A percentile compares a stretch with the other conserved stretches of the same genome.
These are phyloP conservation scores for Paracoccidioides lutzii DNA, from an alignment of 2,329 filamentous ascomycete species.

Conservation along the genomic window DNA sequence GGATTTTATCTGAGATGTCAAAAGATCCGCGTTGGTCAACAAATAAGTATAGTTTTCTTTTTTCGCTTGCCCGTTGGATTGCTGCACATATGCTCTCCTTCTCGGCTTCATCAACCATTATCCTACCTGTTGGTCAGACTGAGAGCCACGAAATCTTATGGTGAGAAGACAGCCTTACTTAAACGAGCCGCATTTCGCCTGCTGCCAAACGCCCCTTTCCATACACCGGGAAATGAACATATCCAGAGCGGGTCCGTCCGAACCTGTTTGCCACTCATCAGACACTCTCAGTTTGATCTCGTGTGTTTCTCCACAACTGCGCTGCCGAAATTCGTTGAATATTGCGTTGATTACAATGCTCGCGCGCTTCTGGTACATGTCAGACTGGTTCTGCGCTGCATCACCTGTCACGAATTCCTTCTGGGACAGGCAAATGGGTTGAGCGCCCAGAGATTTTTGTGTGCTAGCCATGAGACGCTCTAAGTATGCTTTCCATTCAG, in stretches of 20 bases:
- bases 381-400: not conserved
- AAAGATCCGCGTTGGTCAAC: not conserved
- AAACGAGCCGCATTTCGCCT: not conserved
- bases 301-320: not conserved
- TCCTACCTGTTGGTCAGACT: not conserved
- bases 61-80: not conserved
- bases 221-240: not conserved
- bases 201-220: not conserved
- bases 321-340: not conserved
- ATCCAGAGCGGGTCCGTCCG: not conserved
- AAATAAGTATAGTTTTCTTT: not conserved
- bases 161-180: not conserved
- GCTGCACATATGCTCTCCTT: not conserved
- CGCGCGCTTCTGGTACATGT: not conserved
- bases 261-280: not conserved
- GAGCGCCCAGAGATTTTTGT: not conserved
- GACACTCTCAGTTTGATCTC: not conserved
- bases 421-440: not conserved
- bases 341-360: not conserved
- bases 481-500: not conserved
- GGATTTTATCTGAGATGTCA: not conserved
- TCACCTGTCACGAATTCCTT: not conserved
- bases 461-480: not conserved
- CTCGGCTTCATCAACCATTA: not conserved
- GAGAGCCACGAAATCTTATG: not conserved